Base-by-base conservation (phyloP, 1,284 basidiomycete species). In the Cryptococcus sp. region DNA sequence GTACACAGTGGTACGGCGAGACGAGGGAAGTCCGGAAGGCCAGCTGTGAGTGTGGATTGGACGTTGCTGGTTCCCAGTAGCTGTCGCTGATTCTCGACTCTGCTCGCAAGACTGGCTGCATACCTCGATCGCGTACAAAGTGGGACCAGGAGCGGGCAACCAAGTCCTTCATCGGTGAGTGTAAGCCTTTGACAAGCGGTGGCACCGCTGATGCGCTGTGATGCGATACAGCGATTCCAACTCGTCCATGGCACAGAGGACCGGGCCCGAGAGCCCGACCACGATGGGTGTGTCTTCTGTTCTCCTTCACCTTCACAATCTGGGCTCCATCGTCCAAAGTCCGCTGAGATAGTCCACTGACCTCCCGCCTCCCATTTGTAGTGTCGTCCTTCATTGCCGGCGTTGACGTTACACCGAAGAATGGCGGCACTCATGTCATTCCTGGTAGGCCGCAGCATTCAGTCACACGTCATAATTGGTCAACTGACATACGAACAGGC, bases 121-220 rank as follows among this genome's bases (percentile, higher is more conserved):
- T 52, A 65, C 63, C n/a, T 60, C 57, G 16, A 65, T 65, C 40
- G 63, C 53, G 22, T 65, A 65, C 58, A 62, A 61, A 47, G 63
- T 65, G 6, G 46, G 51, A 20, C 63, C 63, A 13, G 63, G 63
- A 1, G 63, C 63, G 8, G 55, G 53, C 15, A 50, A 50, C 23
- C 63, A 65, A 42, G 52, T 60, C 10, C 53, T 65, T 1, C 63
- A 65, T 40, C 46, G 63, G 60, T 64, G 48, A 27, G 60, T 35
- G 13, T 10, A 13, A 35, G 30, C 13, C 2, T 35, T 35, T 8
- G 30, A 35, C 30, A 2, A 8, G 7, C 8, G 17, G 8, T 10
- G 30, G 30, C 30, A 35, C 10, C 30, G 40, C n/a, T 35, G 15
- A 17, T 35, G 30, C 30, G 30, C 30, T 13, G 13, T 35, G 5